Conservation (phyloP, 2,329 filamentous ascomycete genomes). For the Stagonosporopsis chrysanthemi region DNA sequence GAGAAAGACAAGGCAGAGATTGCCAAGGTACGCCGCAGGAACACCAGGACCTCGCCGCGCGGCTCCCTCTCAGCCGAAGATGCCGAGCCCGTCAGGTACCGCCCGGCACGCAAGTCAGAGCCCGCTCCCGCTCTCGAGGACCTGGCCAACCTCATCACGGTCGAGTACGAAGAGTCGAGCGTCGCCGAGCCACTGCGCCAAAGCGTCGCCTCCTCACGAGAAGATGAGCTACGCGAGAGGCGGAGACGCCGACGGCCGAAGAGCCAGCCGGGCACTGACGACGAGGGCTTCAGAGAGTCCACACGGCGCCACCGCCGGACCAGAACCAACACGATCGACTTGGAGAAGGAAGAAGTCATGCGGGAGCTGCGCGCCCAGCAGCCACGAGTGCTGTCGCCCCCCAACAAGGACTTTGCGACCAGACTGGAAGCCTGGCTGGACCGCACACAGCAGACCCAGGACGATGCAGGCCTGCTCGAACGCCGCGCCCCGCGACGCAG, state of each 20-base stretch:
- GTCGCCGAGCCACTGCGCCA: slow-evolving; percentile 24
- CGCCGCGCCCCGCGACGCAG: slow-evolving; percentile 28
- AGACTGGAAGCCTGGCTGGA: slow-evolving; percentile 70
- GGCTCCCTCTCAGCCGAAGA: slow-evolving; percentile 45
- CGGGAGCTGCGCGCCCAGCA: slow-evolving; percentile 23
- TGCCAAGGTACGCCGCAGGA: slow-evolving; percentile 38
- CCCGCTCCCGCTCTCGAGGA: slow-evolving; percentile 33
- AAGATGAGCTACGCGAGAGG: slow-evolving; percentile 39
- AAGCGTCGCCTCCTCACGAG: slow-evolving; percentile 17
- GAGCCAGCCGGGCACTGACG: slow-evolving; percentile 35
- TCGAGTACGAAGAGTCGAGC: slow-evolving; percentile 39
- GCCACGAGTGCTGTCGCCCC: slow-evolving; percentile 42
- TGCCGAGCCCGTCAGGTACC: slow-evolving; percentile 27
- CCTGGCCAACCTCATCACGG: slow-evolving; percentile 33
- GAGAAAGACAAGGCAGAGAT: slow-evolving; percentile 28
- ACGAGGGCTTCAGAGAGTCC: slow-evolving; percentile 34
- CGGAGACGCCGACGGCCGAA: slow-evolving; percentile 39
- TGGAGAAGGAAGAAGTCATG: slow-evolving; percentile 30
- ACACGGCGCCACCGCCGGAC: slow-evolving; percentile 36
- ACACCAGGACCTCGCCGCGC: slow-evolving; percentile 41
- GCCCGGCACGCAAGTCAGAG: slow-evolving; percentile 33
- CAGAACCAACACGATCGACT: slow-evolving; percentile 33
- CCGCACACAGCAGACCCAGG: slow-evolving; percentile 56
- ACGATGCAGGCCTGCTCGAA: slow-evolving; percentile 2
- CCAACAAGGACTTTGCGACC: slow-evolving; percentile 55